Base-by-base conservation (phyloP, 768 basidiomycete species). In the Coprinopsis sp. region DNA sequence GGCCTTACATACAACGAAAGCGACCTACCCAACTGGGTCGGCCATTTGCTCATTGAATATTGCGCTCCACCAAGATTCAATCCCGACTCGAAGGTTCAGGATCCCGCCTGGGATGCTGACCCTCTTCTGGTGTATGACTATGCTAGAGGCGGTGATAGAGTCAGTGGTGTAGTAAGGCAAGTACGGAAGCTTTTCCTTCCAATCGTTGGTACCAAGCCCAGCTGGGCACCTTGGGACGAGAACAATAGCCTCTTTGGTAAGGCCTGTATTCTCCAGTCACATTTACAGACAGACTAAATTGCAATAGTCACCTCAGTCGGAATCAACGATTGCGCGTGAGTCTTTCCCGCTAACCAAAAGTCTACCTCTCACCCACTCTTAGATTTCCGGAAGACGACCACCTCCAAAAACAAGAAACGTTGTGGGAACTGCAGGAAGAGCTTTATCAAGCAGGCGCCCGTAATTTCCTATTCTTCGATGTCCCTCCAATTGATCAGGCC, bases 241-340 rank as follows among this genome's bases (percentile, higher is more conserved):
- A 53, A 64, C 3, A 64, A 70, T 45, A 64, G 77, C 1, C 58
- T 81, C 1, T 81, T 81, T 50, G 60, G 79, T 78, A 52, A 58
- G 70, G 51, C 8, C 2, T 28, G 6, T 4, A 24, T 16, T 23
- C 8, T 40, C 37, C 3, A 11, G 12, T 22, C 44, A 11, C 27
- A 23, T n/a, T 18, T n/a, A n/a, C 33, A 6, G 24, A 21, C 18
- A 24, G 37, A n/a, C 14, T 28, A 40, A 22, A 45, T 33, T 23
- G 25, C 27, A 36, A 22, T 46, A 83, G 81, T 79, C 4, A 80
- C 76, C 2, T 84, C 79, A 79, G 66, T 82, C 38, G 82, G 83
- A 3, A 83, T 84, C 47, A 85, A 85, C 48, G 82, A 84, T 61
- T 74, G 76, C 67, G 76, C 69, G 77, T 78, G 58, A 40, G 71